Evolutionary conservation across 2,329 filamentous ascomycete species (phyloP).

Genomic region (Lasiodiplodia sp.): DNA sequence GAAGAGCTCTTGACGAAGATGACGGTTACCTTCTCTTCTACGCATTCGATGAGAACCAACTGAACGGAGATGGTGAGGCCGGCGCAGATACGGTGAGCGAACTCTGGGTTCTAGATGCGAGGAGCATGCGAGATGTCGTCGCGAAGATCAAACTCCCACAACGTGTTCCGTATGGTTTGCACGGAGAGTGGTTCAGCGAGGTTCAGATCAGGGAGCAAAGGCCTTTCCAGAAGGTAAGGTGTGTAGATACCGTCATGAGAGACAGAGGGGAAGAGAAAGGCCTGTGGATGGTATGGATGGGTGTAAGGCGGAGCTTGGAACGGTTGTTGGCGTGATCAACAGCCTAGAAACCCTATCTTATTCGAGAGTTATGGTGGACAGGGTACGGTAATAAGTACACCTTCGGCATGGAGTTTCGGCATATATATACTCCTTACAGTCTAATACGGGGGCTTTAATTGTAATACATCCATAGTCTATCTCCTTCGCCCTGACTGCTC

Average conservation of each 20-base stretch:
- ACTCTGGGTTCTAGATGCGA: constrained; percentile 73
- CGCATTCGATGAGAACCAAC: constrained; percentile 72
- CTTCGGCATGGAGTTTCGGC: not conserved
- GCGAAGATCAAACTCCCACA: constrained; percentile 68
- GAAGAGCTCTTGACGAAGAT: constrained; percentile 59
- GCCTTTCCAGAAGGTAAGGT: constrained; percentile 44
- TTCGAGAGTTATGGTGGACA: not conserved
- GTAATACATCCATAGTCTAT: not conserved
- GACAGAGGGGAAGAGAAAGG: constrained; percentile 33
- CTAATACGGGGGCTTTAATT: not conserved
- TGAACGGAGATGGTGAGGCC: constrained; percentile 60
- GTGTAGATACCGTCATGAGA: constrained; percentile 35
- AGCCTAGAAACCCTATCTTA: too few relatives aligned
- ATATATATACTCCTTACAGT: not conserved
- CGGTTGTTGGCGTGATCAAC: constrained; percentile 26
- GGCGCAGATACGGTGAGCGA: constrained; percentile 58
- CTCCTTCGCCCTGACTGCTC: not conserved
- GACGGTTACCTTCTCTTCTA: constrained; percentile 73
- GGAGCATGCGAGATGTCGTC: constrained; percentile 66
- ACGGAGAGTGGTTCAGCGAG: constrained; percentile 68
- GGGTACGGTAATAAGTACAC: not conserved
- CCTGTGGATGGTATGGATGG: constrained; percentile 38
- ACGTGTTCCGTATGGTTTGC: constrained; percentile 73
- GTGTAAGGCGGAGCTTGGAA: constrained; percentile 39
- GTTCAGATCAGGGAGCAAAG: constrained; percentile 61